Base-by-base conservation (phyloP, 2,329 filamentous ascomycete species). In the Gnomoniopsis sp. region DNA sequence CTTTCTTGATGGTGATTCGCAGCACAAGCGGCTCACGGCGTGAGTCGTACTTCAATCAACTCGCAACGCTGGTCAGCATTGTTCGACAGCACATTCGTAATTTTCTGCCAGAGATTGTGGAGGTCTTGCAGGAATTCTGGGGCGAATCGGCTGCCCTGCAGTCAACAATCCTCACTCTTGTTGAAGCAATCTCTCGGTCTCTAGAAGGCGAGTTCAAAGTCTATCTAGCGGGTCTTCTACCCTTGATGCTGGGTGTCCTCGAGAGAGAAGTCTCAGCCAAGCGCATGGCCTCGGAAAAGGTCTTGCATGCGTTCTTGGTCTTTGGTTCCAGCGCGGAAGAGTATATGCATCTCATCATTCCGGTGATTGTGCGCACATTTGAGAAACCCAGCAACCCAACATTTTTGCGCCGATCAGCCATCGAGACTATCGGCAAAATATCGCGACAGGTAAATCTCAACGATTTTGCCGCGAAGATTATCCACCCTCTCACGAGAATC, bases 321-420 rank as follows among this genome's bases (percentile, higher is more conserved):
- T 99, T 99, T 70, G 96, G 96, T 1, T 88, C 93, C 0, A 98
- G 93, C 68, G 90, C 90, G 12, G 95, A 99, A 71, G 95, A 99
- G 71, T 99, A 99, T 72, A 99, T 99, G 95, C 95, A 99, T 71
- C 81, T 99, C 54, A 98, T 99, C 65, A 91, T 99, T 53, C 95
- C 95, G 0, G 91, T 96, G 38, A 92, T 99, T 68, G 93, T 99
- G 10, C 87, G 89, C 48, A 89, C 96, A 51, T 98, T 99, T 68
- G 93, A 99, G 71, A 96, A 91, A 69, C 85, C 89, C 34, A 87
- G 89, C 12, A 90, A 96, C 63, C 91, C 92, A 8, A 78, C 84
- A 1, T 88, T 88, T 60, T 85, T 97, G 50, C 85, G 91, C 55
- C 96, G 92, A 72, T 87, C 88, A 23, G 93, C 93, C 0, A 98